These are phyloP conservation scores for Jaminaea rosea DNA, from an alignment of 1,284 basidiomycete genomes.

Conservation along the genomic window DNA sequence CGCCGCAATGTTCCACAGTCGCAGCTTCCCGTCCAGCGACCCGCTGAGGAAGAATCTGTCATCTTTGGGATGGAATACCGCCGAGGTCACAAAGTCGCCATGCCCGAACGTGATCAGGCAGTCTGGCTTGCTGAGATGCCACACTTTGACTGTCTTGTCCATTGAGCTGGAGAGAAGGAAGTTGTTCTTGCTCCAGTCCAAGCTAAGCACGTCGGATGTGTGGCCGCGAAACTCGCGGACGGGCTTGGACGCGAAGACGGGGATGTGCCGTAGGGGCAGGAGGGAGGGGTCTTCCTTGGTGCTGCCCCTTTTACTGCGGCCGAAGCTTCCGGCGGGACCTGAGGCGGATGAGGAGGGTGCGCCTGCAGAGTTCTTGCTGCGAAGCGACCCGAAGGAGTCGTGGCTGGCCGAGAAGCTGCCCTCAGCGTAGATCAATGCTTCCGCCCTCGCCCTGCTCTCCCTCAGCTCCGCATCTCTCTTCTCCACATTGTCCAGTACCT, in stretches of 20 bases:
- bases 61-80: constrained; percentile 45
- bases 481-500: constrained; percentile 16
- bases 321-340: no score
- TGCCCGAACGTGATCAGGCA: constrained; percentile 48
- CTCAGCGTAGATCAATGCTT: no score
- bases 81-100: constrained; percentile 46
- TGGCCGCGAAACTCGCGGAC: constrained; percentile 43
- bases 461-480: constrained; percentile 16
- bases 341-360: no score
- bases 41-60: constrained; percentile 49
- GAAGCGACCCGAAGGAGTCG: no score
- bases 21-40: constrained; percentile 47
- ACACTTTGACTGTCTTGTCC: constrained; percentile 49
- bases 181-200: constrained; percentile 49
- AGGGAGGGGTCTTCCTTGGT: background rate
- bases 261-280: constrained; percentile 10
- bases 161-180: constrained; percentile 48
- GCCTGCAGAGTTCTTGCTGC: no score
- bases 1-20: constrained; percentile 45
- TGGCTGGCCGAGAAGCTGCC: constrained; percentile 5
- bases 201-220: constrained; percentile 45
- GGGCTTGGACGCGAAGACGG: constrained; percentile 31
- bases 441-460: background rate
- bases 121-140: constrained; percentile 45
- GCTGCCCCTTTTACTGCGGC: no score